Evolutionary conservation across 305 asterid species (phyloP), one percentile per base, ranked within the genome.

Genomic region (Solanum hybrid): DNA sequence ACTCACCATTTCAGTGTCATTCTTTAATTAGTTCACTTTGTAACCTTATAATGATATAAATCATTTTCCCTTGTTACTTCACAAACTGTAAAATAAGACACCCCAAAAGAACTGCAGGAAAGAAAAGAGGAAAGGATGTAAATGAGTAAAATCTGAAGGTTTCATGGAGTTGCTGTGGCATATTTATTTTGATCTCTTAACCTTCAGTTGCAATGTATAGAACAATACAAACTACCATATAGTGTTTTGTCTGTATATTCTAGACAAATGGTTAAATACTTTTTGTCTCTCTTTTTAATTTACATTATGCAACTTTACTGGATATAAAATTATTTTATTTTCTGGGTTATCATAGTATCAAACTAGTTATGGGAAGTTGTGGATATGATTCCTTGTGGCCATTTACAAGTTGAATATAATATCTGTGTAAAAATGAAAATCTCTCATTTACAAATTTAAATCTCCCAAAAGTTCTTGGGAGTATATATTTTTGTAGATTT

Each of bases 141-240:
- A 86, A 86, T 86, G 78, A 61, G 78, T 86, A 86, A 61, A 37
- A 32, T 61, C 77, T 86, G 88, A 86, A 86, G 78, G 76, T 33
- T n/a, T 61, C 78, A 61, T 75, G 88, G 77, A 86, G 88, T n/a
- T 84, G 39, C 20, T 61, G 77, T 86, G 88, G 78, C 78, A 86
- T 86, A 61, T 86, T 51, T 86, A 86, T 80, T 80, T 24, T 86
- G 88, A 86, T 57, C 77, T 61, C 78, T 61, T 86, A 14, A 86
- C 88, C 88, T 86, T 86, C 88, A 86, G 88, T 51, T 61, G 51
- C 88, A 61, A 22, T 86, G 88, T 86, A 86, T 86, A 86, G 88
- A 86, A 32, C 78, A 61, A 33, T 61, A 32, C 88, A 86, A 86
- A 86, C 88, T 86, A 57, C 88, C 51, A 61, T 85, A 57, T 86